Evolutionary conservation across 1,284 basidiomycete genomes (phyloP).

Genomic region (Marasmius sp.): DNA sequence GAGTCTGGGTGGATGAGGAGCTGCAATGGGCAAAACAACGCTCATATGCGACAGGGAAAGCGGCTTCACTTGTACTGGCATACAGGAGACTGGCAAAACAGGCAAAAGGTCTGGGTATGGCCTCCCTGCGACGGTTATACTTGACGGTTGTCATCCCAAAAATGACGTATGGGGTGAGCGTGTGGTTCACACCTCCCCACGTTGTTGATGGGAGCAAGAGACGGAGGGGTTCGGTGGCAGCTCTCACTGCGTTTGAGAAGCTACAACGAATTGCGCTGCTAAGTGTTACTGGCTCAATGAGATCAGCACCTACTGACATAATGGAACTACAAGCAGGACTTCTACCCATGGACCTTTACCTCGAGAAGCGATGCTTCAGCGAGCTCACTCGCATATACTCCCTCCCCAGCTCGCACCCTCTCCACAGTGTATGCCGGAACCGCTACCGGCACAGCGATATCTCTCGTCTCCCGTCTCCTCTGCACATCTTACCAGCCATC

Average conservation of each 20-base stretch:
- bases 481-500: constrained; percentile 10
- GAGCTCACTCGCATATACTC: constrained; percentile 15
- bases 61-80: constrained; percentile 17
- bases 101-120: constrained; percentile 13
- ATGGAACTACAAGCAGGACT: constrained; percentile 21
- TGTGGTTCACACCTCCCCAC: constrained; percentile 30
- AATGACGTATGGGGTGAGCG: constrained; percentile 31
- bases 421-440: neutral
- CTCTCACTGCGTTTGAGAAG: neutral
- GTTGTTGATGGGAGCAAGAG: neutral
- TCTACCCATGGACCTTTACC: constrained; percentile 19
- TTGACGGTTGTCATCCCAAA: constrained; percentile 25
- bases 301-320: too few relatives aligned
- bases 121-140: constrained; percentile 21
- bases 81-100: constrained; percentile 21
- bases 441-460: neutral
- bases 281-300: constrained; percentile 21
- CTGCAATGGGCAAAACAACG: constrained; percentile 33
- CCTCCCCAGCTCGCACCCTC: constrained; percentile 19
- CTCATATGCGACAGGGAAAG: constrained; percentile 27
- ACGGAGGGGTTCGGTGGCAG: constrained; percentile 6
- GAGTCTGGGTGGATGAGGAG: constrained; percentile 32
- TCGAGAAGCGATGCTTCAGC: constrained; percentile 17
- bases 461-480: constrained; percentile 4
- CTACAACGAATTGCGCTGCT: constrained; percentile 21